These are phyloP conservation scores for Ophiocordyceps unilateralis DNA, from an alignment of 2,329 filamentous ascomycete species.

Conservation along the genomic window DNA sequence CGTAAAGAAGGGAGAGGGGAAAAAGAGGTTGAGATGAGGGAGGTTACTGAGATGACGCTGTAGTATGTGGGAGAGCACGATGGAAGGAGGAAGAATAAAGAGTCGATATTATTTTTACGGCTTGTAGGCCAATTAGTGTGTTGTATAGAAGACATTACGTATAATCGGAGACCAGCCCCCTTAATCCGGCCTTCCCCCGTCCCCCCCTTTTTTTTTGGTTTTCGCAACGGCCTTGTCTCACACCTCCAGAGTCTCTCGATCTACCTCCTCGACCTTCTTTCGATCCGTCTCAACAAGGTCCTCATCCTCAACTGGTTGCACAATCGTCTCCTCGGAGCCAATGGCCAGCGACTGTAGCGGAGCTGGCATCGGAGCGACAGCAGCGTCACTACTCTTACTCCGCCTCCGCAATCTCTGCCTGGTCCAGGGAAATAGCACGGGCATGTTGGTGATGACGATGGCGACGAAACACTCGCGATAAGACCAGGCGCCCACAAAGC, in stretches of 20 bases:
- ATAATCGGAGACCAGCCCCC: too few relatives aligned
- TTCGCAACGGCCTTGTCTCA: background rate
- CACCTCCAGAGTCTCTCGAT: background rate
- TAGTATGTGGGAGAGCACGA: too few relatives aligned
- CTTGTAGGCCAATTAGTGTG: background rate
- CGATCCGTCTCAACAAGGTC: background rate
- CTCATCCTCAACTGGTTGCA: background rate
- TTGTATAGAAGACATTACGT: background rate
- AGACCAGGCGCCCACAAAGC: slow-evolving; percentile 11
- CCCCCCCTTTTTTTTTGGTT: too few relatives aligned
- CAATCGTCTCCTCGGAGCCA: background rate
- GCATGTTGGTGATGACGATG: slow-evolving; percentile 13
- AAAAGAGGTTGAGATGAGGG: background rate
- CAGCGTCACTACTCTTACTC: background rate
- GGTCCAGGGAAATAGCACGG: background rate
- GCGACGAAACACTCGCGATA: slow-evolving; percentile 24
- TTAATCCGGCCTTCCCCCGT: too few relatives aligned
- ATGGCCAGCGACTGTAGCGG: background rate
- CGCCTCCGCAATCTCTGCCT: background rate
- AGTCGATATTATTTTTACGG: background rate
- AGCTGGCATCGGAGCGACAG: background rate
- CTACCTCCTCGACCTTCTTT: background rate
- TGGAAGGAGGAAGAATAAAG: too few relatives aligned
- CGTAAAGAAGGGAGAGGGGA: background rate
- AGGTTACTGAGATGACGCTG: background rate